phyloP scores from a whole-genome alignment of 2,329 filamentous ascomycete genomes.

The Colletotrichum endophyticum region DNA sequence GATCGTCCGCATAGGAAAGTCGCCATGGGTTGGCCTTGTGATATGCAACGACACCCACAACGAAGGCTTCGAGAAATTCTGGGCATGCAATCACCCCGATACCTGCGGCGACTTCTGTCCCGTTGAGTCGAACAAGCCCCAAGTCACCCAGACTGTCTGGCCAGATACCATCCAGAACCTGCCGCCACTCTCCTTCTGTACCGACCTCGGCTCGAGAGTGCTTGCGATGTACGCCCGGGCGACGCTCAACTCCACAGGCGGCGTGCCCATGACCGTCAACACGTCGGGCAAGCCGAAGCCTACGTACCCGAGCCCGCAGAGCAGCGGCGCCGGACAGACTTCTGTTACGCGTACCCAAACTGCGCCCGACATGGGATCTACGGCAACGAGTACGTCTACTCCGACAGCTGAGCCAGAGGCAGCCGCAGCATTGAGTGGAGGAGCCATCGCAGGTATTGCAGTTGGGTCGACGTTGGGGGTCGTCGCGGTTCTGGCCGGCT shows the following conservation, averaged over 20 bases:
- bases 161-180: background rate
- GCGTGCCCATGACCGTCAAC: background rate
- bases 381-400: background rate
- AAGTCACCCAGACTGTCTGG: background rate
- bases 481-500: background rate
- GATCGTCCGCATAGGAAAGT: background rate
- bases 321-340: background rate
- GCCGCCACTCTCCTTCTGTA: background rate
- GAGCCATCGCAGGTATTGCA: constrained; percentile 2
- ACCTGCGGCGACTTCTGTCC: constrained; percentile 9
- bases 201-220: background rate
- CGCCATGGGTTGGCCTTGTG: constrained; percentile 16
- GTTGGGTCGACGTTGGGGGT: background rate
- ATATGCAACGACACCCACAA: constrained; percentile 1
- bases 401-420: background rate
- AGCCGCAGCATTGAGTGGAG: background rate
- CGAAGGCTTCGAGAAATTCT: constrained; percentile 7
- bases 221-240: background rate
- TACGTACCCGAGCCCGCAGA: background rate
- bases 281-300: background rate
- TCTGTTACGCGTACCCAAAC: background rate
- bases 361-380: background rate
- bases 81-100: constrained; percentile 14
- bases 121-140: background rate
- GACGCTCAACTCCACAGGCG: background rate